Evolutionary conservation across 129 eudicot genomes (phyloP), one percentile per base, ranked within the genome.

Genomic region (Centaurea solstitialis): DNA sequence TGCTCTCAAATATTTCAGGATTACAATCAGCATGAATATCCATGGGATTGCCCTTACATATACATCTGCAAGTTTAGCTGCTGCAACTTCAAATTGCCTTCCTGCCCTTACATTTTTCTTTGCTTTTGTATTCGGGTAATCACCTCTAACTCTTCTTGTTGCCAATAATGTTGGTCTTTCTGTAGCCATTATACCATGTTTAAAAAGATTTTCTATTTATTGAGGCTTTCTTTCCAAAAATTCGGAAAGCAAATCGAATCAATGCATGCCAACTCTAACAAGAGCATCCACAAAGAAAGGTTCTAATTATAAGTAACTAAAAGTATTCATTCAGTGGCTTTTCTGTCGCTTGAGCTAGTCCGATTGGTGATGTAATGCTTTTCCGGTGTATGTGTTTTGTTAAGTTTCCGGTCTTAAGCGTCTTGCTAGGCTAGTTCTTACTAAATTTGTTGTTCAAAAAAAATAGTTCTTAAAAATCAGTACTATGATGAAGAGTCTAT

Each of bases 41-140:
- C 86, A 89, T 77, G 96, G 94, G 6, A 85, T 89, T 9, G 98
- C 79, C 22, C 86, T 93, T 59, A 81, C 68, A 53, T 91, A 91
- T 61, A 91, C 98, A 7, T 84, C 98, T 26, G 97, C 98, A 76
- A 87, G 91, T 69, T 77, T 91, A 87, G 97, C 91, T 17, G 93
- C 98, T 78, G 98, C 98, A 66, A 74, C 86, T 33, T 23, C 97
- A 39, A 93, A 93, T 78, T 89, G 88, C 40, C 92, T 93, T 73
- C 98, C 98, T 6, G 90, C 81, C 65, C 79, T 91, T 20, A 89
- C 98, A 26, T 93, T 93, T 65, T 82, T 93, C 74, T 80, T 93
- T 73, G 98, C 98, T 7, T 86, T 87, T 75, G 70, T 93, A 21
- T 53, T 91, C 71, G 68, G 98, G 96, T 93, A 87, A 33, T 33